Conservation (phyloP, 176 grass and related monocot species). For the sorghum (Sorghum bicolor) region Sorghum_bicolor_NCBIv3 NC_012878.2:9998001-9998500, state of each 20-base stretch:
- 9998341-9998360: too few relatives aligned
- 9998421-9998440: too few relatives aligned
- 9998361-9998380: too few relatives aligned
- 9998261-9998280: not conserved
- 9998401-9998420: too few relatives aligned
- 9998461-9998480: too few relatives aligned
- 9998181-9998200: too few relatives aligned
- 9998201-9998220: too few relatives aligned
- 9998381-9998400: too few relatives aligned
- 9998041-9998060: not conserved
- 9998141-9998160: constrained; percentile 7
- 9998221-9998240: not conserved
- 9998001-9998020: not conserved
- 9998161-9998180: not conserved
- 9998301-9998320: too few relatives aligned
- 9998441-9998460: too few relatives aligned
- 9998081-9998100: too few relatives aligned
- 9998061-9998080: not conserved
- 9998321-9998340: not conserved
- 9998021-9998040: not conserved
- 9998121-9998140: constrained; percentile 32
- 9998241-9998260: not conserved
- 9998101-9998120: not conserved
- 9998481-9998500: too few relatives aligned
- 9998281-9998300: not conserved